Evolutionary conservation across 352 stramenopile genomes (phyloP).

Genomic region (Phytopythium ostracodes): DNA sequence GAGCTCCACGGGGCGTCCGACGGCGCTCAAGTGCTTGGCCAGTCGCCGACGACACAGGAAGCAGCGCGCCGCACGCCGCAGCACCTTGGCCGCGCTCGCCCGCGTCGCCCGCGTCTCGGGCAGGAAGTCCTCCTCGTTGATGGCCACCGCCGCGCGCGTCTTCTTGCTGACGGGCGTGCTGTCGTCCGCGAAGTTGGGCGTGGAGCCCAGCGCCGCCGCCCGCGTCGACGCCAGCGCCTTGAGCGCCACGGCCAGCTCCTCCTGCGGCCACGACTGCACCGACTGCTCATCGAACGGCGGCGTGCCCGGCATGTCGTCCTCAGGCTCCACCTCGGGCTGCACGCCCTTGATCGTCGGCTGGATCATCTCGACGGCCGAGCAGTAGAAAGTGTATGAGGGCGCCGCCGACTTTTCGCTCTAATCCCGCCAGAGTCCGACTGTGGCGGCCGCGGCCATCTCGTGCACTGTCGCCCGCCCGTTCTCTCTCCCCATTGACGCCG

Average conservation of each 20-base stretch:
- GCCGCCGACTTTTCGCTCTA: no score
- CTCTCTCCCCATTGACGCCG: conserved; percentile 2
- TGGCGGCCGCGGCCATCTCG: background rate
- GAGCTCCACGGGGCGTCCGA: conserved; percentile 61
- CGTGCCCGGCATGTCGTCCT: conserved; percentile 57
- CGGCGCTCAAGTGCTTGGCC: conserved; percentile 40
- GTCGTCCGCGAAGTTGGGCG: conserved; percentile 17
- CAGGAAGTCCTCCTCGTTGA: conserved; percentile 18
- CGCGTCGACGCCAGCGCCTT: conserved; percentile 11
- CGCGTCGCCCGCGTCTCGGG: conserved; percentile 20
- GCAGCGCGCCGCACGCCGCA: conserved; percentile 32
- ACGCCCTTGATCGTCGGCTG: background rate
- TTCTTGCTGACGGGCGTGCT: conserved; percentile 17
- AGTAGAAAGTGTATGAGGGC: background rate
- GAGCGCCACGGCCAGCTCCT: conserved; percentile 2
- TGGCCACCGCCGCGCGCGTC: conserved; percentile 7
- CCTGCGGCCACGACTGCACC: conserved; percentile 27
- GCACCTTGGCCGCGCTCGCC: conserved; percentile 23
- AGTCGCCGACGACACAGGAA: conserved; percentile 34
- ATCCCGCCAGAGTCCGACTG: background rate
- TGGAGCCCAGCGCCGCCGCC: conserved; percentile 7
- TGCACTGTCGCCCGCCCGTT: background rate
- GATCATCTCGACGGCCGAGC: background rate
- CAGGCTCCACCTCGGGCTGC: conserved; percentile 14
- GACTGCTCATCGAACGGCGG: conserved; percentile 43